A percentile compares a stretch with the other conserved stretches of the same genome.
These are phyloP conservation scores for Fusarium caatingaense DNA, from an alignment of 2,329 filamentous ascomycete genomes.

Conservation along the genomic window DNA sequence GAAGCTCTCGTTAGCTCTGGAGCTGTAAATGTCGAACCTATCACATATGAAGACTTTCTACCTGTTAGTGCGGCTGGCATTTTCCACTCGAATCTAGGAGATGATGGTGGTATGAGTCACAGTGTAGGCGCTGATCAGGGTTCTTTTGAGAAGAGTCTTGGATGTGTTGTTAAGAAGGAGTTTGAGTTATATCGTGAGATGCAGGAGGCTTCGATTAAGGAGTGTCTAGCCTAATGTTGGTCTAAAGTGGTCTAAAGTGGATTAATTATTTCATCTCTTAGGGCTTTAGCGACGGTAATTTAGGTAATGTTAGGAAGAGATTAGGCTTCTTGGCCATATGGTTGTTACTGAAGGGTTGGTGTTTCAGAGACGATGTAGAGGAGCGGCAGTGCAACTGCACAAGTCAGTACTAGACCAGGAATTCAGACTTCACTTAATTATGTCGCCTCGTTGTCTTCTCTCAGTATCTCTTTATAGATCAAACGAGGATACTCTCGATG, in stretches of 20 bases:
- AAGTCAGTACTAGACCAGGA: background rate
- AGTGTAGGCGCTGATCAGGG: background rate
- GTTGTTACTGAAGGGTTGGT: background rate
- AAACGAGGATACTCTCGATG: background rate
- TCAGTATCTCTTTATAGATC: background rate
- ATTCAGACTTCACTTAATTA: background rate
- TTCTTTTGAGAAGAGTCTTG: slow-evolving; percentile 15
- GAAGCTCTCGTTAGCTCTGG: slow-evolving; percentile 50
- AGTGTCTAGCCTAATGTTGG: background rate
- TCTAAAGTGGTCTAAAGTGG: background rate
- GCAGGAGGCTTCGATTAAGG: slow-evolving; percentile 6
- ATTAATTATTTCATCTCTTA: background rate
- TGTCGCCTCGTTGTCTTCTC: accelerated
- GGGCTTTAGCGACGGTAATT: accelerated
- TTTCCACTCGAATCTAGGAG: slow-evolving; percentile 57
- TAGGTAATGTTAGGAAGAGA: background rate
- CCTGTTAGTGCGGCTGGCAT: slow-evolving; percentile 65
- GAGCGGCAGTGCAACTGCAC: background rate
- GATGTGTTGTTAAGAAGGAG: slow-evolving; percentile 6
- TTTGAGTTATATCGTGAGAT: slow-evolving; percentile 19
- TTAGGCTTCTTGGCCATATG: background rate
- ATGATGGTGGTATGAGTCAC: background rate
- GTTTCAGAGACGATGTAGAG: background rate
- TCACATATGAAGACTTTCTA: slow-evolving; percentile 67
- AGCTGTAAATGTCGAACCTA: slow-evolving; percentile 53